Conservation (phyloP, 2,329 filamentous ascomycete species). For the Aaosphaeria pasadenensis region DNA sequence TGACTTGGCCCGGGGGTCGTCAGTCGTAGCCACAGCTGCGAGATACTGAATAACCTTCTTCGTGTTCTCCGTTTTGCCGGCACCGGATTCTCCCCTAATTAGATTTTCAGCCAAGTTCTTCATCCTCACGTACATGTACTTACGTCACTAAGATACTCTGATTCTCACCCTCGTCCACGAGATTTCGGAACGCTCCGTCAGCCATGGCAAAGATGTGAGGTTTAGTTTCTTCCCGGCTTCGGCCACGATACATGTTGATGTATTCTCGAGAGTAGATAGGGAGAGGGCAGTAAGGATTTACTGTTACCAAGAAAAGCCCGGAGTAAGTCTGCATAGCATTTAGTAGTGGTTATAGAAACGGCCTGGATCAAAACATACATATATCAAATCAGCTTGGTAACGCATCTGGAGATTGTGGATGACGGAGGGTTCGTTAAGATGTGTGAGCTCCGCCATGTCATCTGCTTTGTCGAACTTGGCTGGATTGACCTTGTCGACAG, state of each 20-base stretch:
- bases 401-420: slow-evolving; percentile 94
- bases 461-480: slow-evolving; percentile 99
- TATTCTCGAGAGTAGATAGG: slow-evolving; percentile 97
- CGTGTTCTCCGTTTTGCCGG: slow-evolving; percentile 97
- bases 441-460: slow-evolving; percentile 98
- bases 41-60: slow-evolving; percentile 99
- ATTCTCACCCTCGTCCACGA: slow-evolving; percentile 92
- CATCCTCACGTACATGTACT: slow-evolving; percentile 20
- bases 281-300: slow-evolving; percentile 92
- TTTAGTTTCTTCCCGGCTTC: slow-evolving; percentile 87
- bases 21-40: slow-evolving; percentile 85
- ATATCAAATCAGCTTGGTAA: slow-evolving; percentile 95
- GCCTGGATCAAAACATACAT: slow-evolving; percentile 45
- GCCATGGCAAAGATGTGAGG: slow-evolving; percentile 98
- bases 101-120: background rate
- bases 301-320: slow-evolving; percentile 90
- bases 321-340: slow-evolving; percentile 72
- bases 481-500: slow-evolving; percentile 97
- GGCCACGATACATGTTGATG: slow-evolving; percentile 95
- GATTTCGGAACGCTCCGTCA: slow-evolving; percentile 90
- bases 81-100: slow-evolving; percentile 82
- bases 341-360: background rate
- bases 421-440: slow-evolving; percentile 95
- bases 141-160: slow-evolving; percentile 94
- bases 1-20: slow-evolving; percentile 61